Percentiles rank a stretch among this genome's conserved stretches.
Conservation (phyloP, 2,329 filamentous ascomycete genomes). For the Cucurbitaria berberidis region DNA sequence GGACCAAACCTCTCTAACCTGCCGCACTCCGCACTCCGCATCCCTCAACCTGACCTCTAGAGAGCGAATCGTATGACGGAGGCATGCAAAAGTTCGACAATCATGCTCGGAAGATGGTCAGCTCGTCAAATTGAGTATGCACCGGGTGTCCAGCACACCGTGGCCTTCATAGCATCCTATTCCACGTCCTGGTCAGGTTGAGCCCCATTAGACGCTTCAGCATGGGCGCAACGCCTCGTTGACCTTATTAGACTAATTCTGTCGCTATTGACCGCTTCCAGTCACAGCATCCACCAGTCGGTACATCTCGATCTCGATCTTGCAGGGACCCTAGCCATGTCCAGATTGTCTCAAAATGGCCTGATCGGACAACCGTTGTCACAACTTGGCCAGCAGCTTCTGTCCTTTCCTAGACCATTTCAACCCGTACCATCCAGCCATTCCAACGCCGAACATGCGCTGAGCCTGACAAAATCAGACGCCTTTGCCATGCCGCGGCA, state of each 20-base stretch:
- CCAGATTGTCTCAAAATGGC: background rate
- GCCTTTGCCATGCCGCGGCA: background rate
- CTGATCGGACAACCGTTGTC: background rate
- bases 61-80: background rate
- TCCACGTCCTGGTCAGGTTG: background rate
- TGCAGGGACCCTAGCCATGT: background rate
- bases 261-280: background rate
- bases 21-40: background rate
- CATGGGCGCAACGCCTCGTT: background rate
- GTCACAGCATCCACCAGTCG: background rate
- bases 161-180: background rate
- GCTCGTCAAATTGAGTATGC: background rate
- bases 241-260: background rate
- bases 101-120: background rate
- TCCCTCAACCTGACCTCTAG: background rate
- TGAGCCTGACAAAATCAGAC: background rate
- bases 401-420: background rate
- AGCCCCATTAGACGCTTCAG: background rate
- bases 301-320: background rate
- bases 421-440: no score
- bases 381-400: background rate
- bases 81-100: background rate
- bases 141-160: background rate
- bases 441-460: background rate
- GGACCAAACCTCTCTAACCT: constrained; percentile 1